A percentile compares a stretch with the other conserved stretches of the same genome.
Conservation (phyloP, 1,284 basidiomycete species). For the Rhodotorula sp. region DNA sequence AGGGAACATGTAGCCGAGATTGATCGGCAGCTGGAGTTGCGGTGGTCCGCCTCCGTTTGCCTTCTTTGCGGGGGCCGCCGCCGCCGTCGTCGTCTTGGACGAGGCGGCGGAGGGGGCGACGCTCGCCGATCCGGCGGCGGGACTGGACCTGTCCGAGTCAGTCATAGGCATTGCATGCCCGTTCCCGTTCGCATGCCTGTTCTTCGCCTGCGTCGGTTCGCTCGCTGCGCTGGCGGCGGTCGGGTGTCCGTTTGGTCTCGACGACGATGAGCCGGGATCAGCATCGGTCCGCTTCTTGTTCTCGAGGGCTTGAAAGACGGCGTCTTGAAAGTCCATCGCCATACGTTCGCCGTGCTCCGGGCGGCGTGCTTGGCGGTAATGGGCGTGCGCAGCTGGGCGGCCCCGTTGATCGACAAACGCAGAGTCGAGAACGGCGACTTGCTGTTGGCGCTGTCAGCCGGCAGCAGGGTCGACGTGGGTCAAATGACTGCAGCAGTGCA, state of each 20-base stretch:
- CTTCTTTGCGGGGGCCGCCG: background rate
- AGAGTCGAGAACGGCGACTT: no score
- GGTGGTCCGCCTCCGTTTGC: constrained; percentile 1
- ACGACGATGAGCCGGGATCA: no score
- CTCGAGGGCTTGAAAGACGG: constrained; percentile 17
- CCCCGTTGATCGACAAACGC: no score
- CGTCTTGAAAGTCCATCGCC: constrained; percentile 29
- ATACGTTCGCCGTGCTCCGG: no score
- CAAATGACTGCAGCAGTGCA: no score
- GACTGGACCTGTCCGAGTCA: background rate
- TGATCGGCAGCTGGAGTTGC: background rate
- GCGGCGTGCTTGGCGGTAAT: no score
- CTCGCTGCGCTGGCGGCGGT: background rate
- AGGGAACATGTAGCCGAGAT: background rate
- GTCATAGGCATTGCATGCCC: background rate
- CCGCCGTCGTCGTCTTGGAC: background rate
- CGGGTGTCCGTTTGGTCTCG: background rate
- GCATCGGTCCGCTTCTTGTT: background rate
- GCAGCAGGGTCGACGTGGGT: no score
- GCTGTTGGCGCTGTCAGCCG: no score
- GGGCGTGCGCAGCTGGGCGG: no score
- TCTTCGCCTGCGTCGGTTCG: background rate
- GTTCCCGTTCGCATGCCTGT: background rate
- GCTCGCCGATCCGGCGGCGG: no score
- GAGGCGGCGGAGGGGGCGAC: no score